Evolutionary conservation across 2,329 filamentous ascomycete genomes (phyloP).

Genomic region (Immersiporthe knoxdaviesiana): DNA sequence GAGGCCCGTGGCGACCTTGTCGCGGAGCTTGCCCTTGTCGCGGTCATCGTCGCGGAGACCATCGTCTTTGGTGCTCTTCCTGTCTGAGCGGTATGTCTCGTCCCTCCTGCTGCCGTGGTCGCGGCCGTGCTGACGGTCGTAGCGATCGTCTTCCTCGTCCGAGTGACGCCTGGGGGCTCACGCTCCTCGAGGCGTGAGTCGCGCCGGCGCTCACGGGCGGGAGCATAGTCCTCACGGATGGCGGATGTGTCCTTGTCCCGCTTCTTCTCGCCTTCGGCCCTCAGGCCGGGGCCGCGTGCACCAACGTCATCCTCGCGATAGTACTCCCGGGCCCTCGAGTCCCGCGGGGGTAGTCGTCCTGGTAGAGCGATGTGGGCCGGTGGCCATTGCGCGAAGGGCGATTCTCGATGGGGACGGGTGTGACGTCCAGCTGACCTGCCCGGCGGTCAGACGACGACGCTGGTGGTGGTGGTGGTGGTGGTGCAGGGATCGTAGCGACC

Average conservation of each 20-base stretch:
- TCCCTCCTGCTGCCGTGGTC: constrained; percentile 26
- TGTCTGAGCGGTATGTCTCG: constrained; percentile 29
- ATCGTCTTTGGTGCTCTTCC: constrained; percentile 35
- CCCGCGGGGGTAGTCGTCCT: constrained; percentile 51
- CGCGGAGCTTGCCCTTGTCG: constrained; percentile 48
- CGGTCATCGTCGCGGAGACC: constrained; percentile 40
- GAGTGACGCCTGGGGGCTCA: constrained; percentile 34
- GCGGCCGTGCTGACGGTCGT: constrained; percentile 25
- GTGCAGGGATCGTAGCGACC: constrained; percentile 43
- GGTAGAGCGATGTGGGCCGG: constrained; percentile 57
- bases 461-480: neutral
- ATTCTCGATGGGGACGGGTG: constrained; percentile 42
- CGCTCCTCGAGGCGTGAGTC: constrained; percentile 33
- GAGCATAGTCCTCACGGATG: constrained; percentile 42
- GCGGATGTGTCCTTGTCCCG: constrained; percentile 29
- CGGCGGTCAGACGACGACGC: constrained; percentile 38
- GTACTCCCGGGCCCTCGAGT: constrained; percentile 45
- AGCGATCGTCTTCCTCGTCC: constrained; percentile 37
- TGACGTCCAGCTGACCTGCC: constrained; percentile 38
- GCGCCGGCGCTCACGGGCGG: constrained; percentile 29
- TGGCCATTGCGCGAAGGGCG: constrained; percentile 38
- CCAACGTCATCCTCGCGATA: constrained; percentile 53
- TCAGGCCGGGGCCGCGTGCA: constrained; percentile 57
- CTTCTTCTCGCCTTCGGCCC: constrained; percentile 45
- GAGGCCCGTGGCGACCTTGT: constrained; percentile 53